Base-by-base conservation (phyloP, 352 stramenopile species). In the Globisporangium viniferum region DNA sequence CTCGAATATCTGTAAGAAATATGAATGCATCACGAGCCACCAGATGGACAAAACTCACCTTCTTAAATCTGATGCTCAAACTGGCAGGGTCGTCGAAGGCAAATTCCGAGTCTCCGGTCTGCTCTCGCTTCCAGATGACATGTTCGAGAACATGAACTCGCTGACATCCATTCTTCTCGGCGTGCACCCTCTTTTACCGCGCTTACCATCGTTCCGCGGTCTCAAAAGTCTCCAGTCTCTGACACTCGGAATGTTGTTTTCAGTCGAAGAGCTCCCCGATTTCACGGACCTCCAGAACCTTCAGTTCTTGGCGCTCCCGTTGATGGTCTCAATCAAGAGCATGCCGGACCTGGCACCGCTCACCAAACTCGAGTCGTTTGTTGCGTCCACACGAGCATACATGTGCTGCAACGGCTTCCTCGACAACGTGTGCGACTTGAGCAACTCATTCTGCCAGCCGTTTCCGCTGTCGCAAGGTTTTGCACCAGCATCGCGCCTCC, bases 91-190 rank as follows among this genome's bases (percentile, higher is more conserved):
- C 18, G 44, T 68, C 7, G 39, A 68, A 12, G 55, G 36, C 9
- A 51, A 63, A 27, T 41, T 62, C 10, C 20, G 15, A 4, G 39
- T 53, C 5, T 41, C 53, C 20, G 39, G 35, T 27, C 27, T 68
- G 18, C 22, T 39, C 20, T 46, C 46, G 29, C 22, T 68, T 8
- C 73, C 77, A 0, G 53, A 73, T 20, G 67, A 81, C 41, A 66
- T 84, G 18, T 84, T 81, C 22, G 33, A 70, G 0, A 44, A 74
- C 61, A 84, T 81, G 74, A 33, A 44, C 18, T 77, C 70, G 14
- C 68, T 84, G 48, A 71, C 70, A 7, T 84, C 80, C 35, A 54
- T 84, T 29, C 74, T 80, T 59, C 66, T 84, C 4, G 74, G 66
- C 18, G 64, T 9, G 2, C 76, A 79, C 57, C 49, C 71, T 2